Evolutionary conservation across 441 rosid species (phyloP), one percentile per base, ranked within the genome.

Genomic region (Erysimum cheiri): DNA sequence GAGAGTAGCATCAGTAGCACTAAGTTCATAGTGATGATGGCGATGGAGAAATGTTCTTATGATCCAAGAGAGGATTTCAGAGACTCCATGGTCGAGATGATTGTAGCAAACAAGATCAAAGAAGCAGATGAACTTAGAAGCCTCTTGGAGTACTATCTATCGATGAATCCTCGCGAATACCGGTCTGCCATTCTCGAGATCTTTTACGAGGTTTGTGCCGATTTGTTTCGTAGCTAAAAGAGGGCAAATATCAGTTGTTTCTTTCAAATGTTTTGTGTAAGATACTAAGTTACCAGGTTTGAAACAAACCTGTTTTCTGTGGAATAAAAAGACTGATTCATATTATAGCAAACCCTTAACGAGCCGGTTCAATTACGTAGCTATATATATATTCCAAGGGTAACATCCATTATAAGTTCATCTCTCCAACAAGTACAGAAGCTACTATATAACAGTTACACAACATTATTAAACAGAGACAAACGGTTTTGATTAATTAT

Each of bases 51-150:
- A 76, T 73, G 84, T 72, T 89, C 97, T 17, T 69, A 76, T 41
- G 90, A 90, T 81, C 97, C 96, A n/a, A 80, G 87, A 74, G 84
- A 83, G 77, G 98, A 94, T 75, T 94, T 89, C 57, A 80, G 85
- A 76, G 91, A 83, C 19, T 94, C 98, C 11, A 88, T 94, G 92
- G 75, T 84, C 7, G 96, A 89, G 78, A 86, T 94, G 93, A 90
- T 94, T 12, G 67, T 82, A 69, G 81, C 81, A 0, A 94, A 90
- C 67, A 79, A 81, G 70, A 82, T 94, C 31, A 78, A 84, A 48
- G 81, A 87, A 19, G 83, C 91, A 1, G 81, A 80, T 44, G 90
- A 90, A 70, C 96, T 94, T 29, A 81, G 97, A 33, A 81, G 78
- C 60, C 90, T 94, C 35, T 78, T 94, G 83, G 88, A 86, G 60